These are phyloP conservation scores for Leccinum laetum DNA, from an alignment of 1,284 basidiomycete genomes.

Conservation along the genomic window DNA sequence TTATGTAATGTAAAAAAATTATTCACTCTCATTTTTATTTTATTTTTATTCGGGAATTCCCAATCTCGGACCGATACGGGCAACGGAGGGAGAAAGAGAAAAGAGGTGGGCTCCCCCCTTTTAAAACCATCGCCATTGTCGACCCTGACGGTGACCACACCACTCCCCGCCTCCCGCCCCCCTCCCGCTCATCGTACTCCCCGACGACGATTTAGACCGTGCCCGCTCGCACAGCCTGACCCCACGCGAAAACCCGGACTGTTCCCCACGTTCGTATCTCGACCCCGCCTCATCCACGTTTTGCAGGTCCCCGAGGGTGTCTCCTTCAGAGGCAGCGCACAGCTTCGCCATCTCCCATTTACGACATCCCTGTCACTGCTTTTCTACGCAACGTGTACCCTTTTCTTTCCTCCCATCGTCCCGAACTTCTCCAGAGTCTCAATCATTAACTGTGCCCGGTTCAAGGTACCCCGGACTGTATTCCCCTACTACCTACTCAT, in stretches of 20 bases:
- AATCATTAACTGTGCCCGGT: conserved; percentile 25
- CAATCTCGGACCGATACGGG: conserved; percentile 30
- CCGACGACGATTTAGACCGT: neutral
- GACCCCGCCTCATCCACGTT: conserved; percentile 27
- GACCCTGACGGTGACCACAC: conserved; percentile 5
- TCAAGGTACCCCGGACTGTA: conserved; percentile 31
- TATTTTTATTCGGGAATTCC: conserved; percentile 14
- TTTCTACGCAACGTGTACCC: conserved; percentile 25
- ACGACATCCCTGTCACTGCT: conserved; percentile 26
- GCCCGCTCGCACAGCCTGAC: conserved; percentile 2
- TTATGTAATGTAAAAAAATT: conserved; percentile 17
- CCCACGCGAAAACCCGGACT: neutral
- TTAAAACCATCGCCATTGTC: conserved; percentile 16
- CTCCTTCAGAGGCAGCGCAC: conserved; percentile 16
- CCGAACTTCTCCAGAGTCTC: conserved; percentile 16
- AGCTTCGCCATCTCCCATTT: conserved; percentile 23
- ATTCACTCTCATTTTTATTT: neutral
- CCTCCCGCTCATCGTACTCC: conserved; percentile 1
- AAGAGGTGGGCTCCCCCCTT: conserved; percentile 2
- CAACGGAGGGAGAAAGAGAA: conserved; percentile 15
- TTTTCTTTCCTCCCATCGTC: conserved; percentile 13
- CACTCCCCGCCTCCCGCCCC: neutral
- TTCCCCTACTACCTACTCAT: conserved; percentile 12
- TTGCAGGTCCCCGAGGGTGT: conserved; percentile 23
- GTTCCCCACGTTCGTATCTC: conserved; percentile 30